Evolutionary conservation across 768 basidiomycete genomes (phyloP).

Genomic region (Podaxis carcinomalis): DNA sequence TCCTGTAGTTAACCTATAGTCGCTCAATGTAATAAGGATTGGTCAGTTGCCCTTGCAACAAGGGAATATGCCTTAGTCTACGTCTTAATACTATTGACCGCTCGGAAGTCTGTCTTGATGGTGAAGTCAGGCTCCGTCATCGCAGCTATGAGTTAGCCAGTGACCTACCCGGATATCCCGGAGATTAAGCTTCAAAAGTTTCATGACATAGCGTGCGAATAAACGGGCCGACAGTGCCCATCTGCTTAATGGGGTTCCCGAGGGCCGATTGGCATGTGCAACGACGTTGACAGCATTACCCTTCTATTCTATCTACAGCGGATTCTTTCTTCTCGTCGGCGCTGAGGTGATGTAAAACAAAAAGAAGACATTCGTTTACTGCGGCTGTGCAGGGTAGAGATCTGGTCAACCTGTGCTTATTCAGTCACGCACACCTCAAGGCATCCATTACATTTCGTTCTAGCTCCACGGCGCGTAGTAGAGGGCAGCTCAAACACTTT

Average conservation of each 20-base stretch:
- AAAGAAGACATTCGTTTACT: background rate
- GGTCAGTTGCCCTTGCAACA: background rate
- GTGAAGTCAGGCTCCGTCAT: no score
- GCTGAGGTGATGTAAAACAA: background rate
- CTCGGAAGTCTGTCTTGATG: no score
- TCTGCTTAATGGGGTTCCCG: no score
- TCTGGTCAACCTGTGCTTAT: background rate
- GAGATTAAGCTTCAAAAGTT: no score
- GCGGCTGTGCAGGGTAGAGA: background rate
- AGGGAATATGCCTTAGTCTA: background rate
- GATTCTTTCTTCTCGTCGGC: background rate
- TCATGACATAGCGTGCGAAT: no score
- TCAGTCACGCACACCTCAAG: background rate
- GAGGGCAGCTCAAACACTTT: slow-evolving; percentile 8
- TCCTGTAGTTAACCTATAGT: background rate
- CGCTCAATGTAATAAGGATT: background rate
- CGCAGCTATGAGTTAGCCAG: no score
- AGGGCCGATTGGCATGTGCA: no score
- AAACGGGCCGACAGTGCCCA: no score
- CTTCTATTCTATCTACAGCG: background rate
- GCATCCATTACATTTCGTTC: no score
- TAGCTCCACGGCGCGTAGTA: background rate
- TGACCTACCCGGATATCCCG: no score
- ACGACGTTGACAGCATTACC: no score
- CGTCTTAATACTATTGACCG: no score